Percentiles rank a stretch among this genome's conserved stretches.
These are phyloP conservation scores for Ogataea corticis DNA, from an alignment of 805 yeast species.

Conservation along the genomic window DNA sequence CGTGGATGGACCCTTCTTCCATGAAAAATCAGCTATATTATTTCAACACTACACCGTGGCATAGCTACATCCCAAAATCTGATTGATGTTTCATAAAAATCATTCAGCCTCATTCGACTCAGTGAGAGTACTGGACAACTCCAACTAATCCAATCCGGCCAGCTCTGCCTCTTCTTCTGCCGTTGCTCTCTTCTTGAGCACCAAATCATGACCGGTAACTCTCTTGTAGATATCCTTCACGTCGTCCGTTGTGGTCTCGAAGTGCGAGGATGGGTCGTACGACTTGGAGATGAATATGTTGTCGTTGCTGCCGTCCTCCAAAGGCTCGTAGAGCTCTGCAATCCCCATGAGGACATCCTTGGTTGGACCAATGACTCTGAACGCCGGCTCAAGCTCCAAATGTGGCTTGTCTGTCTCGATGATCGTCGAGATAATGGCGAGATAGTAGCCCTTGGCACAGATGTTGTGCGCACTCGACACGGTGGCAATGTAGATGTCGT, in stretches of 20 bases:
- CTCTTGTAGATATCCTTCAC: conserved; percentile 92
- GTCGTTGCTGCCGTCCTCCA: conserved; percentile 76
- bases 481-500: conserved; percentile 92
- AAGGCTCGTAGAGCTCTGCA: conserved; percentile 86
- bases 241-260: conserved; percentile 94
- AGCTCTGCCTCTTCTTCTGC: conserved; percentile 61
- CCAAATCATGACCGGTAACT: conserved; percentile 89
- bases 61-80: too few species aligned
- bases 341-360: conserved; percentile 91
- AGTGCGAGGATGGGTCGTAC: conserved; percentile 93
- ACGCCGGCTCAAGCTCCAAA: conserved; percentile 89
- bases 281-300: conserved; percentile 82
- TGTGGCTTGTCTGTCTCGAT: conserved; percentile 94
- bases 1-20: too few species aligned
- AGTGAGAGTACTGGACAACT: too few species aligned
- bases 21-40: too few species aligned
- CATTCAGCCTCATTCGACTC: too few species aligned
- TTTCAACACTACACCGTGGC: too few species aligned
- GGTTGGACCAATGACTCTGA: conserved; percentile 78
- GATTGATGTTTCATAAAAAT: too few species aligned
- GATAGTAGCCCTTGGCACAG: conserved; percentile 80
- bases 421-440: conserved; percentile 92
- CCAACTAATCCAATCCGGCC: conserved; percentile 32
- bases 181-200: conserved; percentile 71
- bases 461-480: conserved; percentile 89